A percentile compares a stretch with the other conserved stretches of the same genome.
phyloP scores from a whole-genome alignment of 306 rosid species.

The Fragaria nilgerrensis region DNA sequence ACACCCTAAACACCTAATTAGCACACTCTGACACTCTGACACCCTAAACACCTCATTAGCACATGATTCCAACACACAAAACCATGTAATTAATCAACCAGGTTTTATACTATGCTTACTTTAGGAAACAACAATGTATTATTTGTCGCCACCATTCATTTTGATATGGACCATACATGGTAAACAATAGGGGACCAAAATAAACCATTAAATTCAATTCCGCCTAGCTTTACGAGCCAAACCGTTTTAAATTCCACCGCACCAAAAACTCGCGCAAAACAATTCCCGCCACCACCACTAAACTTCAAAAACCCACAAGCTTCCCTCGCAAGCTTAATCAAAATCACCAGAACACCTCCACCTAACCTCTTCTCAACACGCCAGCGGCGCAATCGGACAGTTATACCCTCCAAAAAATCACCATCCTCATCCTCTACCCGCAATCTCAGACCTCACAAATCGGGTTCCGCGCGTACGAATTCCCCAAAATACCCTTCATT shows the following conservation, averaged over 20 bases:
- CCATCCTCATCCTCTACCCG: neutral
- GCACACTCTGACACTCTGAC: too few relatives aligned
- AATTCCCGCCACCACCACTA: constrained; percentile 17
- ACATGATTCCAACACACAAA: neutral
- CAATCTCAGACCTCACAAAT: neutral
- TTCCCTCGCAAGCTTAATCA: constrained; percentile 32
- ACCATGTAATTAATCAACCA: neutral
- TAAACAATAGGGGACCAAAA: neutral
- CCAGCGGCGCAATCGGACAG: too few relatives aligned
- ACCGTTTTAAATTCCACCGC: neutral
- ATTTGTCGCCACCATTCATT: neutral
- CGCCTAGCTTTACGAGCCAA: neutral
- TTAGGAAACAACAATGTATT: neutral
- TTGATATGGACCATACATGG: neutral
- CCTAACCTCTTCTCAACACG: too few relatives aligned
- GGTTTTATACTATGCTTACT: neutral
- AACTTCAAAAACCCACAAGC: constrained; percentile 9
- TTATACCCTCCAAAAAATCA: neutral
- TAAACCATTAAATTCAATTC: neutral
- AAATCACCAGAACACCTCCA: neutral
- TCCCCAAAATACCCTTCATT: constrained; percentile 31
- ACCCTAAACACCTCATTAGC: neutral
- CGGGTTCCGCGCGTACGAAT: neutral
- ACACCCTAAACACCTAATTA: too few relatives aligned
- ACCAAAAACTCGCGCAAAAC: neutral